Percentiles rank a stretch among this genome's conserved stretches.
phyloP scores from a whole-genome alignment of 495 filamentous ascomycete species.

The Aspergillus haitiensis region DNA sequence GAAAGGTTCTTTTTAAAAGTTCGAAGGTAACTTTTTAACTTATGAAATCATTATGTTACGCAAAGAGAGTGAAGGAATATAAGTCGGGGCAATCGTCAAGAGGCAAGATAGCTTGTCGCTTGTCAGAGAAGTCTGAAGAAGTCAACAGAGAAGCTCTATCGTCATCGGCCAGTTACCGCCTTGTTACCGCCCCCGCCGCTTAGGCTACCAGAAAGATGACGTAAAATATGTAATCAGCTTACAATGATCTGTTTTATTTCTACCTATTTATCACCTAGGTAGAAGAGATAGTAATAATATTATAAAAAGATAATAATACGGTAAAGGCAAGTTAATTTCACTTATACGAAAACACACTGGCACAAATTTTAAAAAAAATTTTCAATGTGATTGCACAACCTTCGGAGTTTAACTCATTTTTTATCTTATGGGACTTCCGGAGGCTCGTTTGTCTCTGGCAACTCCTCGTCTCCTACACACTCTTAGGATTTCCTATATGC shows the following conservation, averaged over 20 bases:
- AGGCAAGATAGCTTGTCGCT: conserved; percentile 5
- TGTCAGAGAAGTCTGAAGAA: conserved; percentile 7
- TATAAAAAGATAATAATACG: no score
- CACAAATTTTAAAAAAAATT: no score
- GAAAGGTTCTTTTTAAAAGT: conserved; percentile 1
- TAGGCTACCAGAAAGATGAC: neutral
- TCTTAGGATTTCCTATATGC: no score
- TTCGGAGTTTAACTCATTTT: no score
- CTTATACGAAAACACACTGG: no score
- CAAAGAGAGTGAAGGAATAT: neutral
- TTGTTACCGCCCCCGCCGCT: neutral
- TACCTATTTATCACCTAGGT: no score
- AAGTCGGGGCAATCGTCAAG: neutral
- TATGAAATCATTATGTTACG: conserved; percentile 8
- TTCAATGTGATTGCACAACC: no score
- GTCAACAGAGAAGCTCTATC: conserved; percentile 9
- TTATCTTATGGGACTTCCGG: no score
- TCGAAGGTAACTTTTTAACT: neutral
- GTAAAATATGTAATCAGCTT: neutral
- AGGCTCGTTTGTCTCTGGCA: no score
- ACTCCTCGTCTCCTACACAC: no score
- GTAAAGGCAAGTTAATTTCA: no score
- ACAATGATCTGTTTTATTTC: neutral
- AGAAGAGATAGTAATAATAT: no score
- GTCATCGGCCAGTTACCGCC: neutral